phyloP scores from a whole-genome alignment of 768 basidiomycete species.

The Boletus insuetus region DNA sequence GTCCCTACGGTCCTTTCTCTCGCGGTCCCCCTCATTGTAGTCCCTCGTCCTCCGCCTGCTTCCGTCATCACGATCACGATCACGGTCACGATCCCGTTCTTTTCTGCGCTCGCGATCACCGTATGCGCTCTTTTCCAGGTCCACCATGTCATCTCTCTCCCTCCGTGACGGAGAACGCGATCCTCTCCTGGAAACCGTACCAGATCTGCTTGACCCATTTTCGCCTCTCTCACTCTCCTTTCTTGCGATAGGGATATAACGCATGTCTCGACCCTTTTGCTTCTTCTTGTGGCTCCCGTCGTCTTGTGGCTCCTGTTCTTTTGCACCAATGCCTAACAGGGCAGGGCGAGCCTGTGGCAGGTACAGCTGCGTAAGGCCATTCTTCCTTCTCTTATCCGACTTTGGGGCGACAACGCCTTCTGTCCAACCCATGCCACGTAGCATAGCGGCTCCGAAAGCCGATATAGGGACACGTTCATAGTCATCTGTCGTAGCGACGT shows the following conservation, averaged over 20 bases:
- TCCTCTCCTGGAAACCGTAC: conserved; percentile 43
- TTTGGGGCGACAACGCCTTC: conserved; percentile 71
- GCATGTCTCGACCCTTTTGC: conserved; percentile 53
- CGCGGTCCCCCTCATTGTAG: conserved; percentile 9
- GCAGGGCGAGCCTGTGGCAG: conserved; percentile 81
- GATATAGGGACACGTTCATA: conserved; percentile 90
- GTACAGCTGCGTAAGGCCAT: conserved; percentile 72
- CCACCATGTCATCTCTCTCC: conserved; percentile 7
- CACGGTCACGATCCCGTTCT: conserved; percentile 9
- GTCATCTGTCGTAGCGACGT: conserved; percentile 73
- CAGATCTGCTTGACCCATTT: conserved; percentile 33
- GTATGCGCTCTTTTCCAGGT: conserved; percentile 10
- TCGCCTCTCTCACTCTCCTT: conserved; percentile 47
- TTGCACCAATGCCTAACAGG: conserved; percentile 90
- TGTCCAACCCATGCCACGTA: conserved; percentile 97
- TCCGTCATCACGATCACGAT: conserved; percentile 12
- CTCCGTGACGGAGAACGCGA: conserved; percentile 48
- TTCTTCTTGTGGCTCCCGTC: conserved; percentile 61
- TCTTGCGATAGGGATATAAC: conserved; percentile 83
- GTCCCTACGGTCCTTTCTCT: conserved; percentile 12
- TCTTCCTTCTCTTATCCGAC: conserved; percentile 45
- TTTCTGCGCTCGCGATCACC: conserved; percentile 16
- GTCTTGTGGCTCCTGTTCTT: conserved; percentile 72
- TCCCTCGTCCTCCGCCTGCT: conserved; percentile 9
- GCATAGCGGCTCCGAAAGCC: conserved; percentile 88